Conservation (phyloP, 768 basidiomycete species). For the Coprinopsis sp. region DNA sequence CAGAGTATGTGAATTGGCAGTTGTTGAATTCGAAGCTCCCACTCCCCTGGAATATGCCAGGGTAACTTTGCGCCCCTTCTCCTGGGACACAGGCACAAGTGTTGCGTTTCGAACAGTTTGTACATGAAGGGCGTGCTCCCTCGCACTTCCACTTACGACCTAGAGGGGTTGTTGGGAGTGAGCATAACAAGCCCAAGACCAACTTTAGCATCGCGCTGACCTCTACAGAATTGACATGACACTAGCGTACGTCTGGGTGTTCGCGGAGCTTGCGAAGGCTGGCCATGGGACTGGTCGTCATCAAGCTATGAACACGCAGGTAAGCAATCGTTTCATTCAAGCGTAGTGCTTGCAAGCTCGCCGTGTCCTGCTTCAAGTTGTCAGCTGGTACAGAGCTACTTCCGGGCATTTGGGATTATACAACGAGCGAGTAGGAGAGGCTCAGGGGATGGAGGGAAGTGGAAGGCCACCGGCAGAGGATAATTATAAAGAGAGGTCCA, state of each 20-base stretch:
- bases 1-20: no score
- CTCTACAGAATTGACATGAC: slow-evolving; percentile 70
- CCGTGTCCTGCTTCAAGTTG: no score
- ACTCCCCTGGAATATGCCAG: no score
- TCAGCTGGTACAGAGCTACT: no score
- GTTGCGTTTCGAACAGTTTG: slow-evolving; percentile 58
- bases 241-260: slow-evolving; percentile 51
- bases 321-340: no score
- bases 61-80: slow-evolving; percentile 39
- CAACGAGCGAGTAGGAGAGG: no score
- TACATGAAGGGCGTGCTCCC: slow-evolving; percentile 57
- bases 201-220: neutral
- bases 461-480: slow-evolving; percentile 20
- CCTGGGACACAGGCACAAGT: slow-evolving; percentile 63
- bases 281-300: neutral
- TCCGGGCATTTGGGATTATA: no score
- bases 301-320: no score
- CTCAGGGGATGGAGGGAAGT: slow-evolving; percentile 24
- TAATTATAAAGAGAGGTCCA: slow-evolving; percentile 17
- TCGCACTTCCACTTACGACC: slow-evolving; percentile 53
- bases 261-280: slow-evolving; percentile 16
- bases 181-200: neutral
- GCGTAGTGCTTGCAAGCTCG: no score
- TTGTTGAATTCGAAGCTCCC: no score
- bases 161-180: slow-evolving; percentile 40